Base-by-base conservation (phyloP, 345 rosid species). In the Citrus reticulata region DNA sequence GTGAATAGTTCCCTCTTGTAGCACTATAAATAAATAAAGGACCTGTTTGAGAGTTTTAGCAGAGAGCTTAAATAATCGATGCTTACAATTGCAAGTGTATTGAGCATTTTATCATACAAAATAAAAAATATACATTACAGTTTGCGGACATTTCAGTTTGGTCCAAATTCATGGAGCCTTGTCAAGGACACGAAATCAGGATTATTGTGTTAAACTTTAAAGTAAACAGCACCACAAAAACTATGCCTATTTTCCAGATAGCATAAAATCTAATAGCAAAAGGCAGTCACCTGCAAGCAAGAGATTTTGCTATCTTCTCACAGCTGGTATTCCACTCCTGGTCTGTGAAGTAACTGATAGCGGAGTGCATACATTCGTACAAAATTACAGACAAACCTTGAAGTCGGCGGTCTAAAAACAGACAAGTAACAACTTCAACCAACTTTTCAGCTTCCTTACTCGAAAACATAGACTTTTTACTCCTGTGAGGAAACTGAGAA, bases 241-340 rank as follows among this genome's bases (percentile, higher is more conserved):
- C 19, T 61, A 46, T 60, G 19, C 6, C 34, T 25, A 16, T 13
- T 25, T 59, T 39, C 51, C 39, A 74, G 9, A 70, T 63, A 9
- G n/a, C 76, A 73, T 51, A 25, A 51, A 75, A 73, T 77, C 59
- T 16, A 81, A 32, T 29, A 58, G 67, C 40, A 63, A 17, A 64
- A 35, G 39, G 65, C 29, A 58, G 24, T 59, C 79, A 93, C 99
- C 98, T 92, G 81, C 79, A 75, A 82, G 97, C 90, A 80, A 94
- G 81, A 73, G 91, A 85, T 83, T 78, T 90, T 49, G 93, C 95
- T 72, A 91, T 83, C 71, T 84, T 83, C 72, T 81, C 84, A 85
- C 90, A 90, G 80, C 94, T 88, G 79, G 73, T 82, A 68, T 25
- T 83, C 99, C 99, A 96, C 82, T 94, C 95, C 75, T 83, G 85